Base-by-base conservation (phyloP, 2,329 filamentous ascomycete species). In the Trichoderma breve region DNA sequence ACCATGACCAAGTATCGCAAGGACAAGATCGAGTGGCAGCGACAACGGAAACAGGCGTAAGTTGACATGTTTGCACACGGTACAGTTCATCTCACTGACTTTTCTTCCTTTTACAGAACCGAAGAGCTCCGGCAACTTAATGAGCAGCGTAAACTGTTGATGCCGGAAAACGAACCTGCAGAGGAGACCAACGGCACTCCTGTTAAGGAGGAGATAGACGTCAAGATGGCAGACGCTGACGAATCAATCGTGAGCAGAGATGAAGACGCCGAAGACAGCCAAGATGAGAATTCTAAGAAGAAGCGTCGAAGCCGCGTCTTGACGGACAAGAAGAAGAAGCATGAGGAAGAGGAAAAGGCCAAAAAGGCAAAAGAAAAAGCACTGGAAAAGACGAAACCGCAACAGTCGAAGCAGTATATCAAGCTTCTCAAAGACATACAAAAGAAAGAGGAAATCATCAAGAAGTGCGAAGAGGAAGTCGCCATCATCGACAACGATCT, bases 1-100 rank as follows among this genome's bases (percentile, higher is more conserved):
- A 93, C 94, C 69, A 98, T 98, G 95, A 99, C 96, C 2, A 90
- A 91, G 70, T 94, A 97, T 78, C 91, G 96, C 64, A 99, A 99
- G 81, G 93, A 97, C 79, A 98, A 97, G 84, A 97, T 98, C 73
- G 93, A 97, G 75, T 92, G 90, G 82, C 95, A 98, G 82, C 89
- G 94, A 75, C 89, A 92, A 76, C 90, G 92, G 74, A 91, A 91
- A 76, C 86, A 88, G 80, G 84, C 85, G 88, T 91, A 84, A 81
- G 89, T 86, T 28, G 34, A 34, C 32, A 34, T 0, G 3, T 34
- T 34, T 34, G 4, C 32, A 2, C 32, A 34, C 32, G 1, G 32
- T 34, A 1, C 32, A 34, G 2, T 47, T 43, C 72, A 66, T 76
- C n/a, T 24, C 18, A 39, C 26, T 18, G 6, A 66, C 55, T 2